These are phyloP conservation scores for Penicillium sp. DNA, from an alignment of 2,329 filamentous ascomycete species.

Conservation along the genomic window DNA sequence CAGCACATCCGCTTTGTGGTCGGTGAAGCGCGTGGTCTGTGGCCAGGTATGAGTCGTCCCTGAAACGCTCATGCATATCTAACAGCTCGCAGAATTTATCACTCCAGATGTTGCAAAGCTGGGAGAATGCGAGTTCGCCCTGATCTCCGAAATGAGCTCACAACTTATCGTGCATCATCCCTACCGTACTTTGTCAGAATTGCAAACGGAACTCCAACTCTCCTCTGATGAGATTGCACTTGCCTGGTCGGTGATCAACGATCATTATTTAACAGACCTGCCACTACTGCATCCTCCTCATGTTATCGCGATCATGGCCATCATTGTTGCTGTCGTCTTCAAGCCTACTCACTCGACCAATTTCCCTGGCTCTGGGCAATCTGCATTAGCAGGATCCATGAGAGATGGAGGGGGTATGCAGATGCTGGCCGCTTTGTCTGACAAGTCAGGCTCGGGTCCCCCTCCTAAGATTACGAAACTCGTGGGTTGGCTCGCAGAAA, in stretches of 20 bases:
- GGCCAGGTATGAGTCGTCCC: conserved; percentile 60
- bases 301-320: conserved; percentile 80
- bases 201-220: conserved; percentile 70
- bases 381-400: conserved; percentile 35
- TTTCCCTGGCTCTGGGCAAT: conserved; percentile 34
- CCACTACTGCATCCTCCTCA: conserved; percentile 84
- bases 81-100: conserved; percentile 59
- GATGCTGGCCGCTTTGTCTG: conserved; percentile 36
- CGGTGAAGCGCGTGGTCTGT: conserved; percentile 79
- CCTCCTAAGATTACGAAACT: conserved; percentile 61
- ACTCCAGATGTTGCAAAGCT: conserved; percentile 77
- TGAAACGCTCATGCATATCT: conserved; percentile 9
- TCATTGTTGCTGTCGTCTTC: conserved; percentile 80
- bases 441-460: conserved; percentile 31
- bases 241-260: conserved; percentile 83
- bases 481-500: conserved; percentile 81
- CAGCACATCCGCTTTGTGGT: conserved; percentile 93
- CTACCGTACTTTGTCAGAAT: conserved; percentile 74
- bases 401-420: conserved; percentile 38
- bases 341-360: conserved; percentile 58
- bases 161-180: conserved; percentile 90
- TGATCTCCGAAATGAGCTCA: conserved; percentile 88
- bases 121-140: conserved; percentile 89
- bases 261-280: conserved; percentile 90
- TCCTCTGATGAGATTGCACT: conserved; percentile 76